Conservation (phyloP, 2,329 filamentous ascomycete genomes). For the Cytospora mali region DNA sequence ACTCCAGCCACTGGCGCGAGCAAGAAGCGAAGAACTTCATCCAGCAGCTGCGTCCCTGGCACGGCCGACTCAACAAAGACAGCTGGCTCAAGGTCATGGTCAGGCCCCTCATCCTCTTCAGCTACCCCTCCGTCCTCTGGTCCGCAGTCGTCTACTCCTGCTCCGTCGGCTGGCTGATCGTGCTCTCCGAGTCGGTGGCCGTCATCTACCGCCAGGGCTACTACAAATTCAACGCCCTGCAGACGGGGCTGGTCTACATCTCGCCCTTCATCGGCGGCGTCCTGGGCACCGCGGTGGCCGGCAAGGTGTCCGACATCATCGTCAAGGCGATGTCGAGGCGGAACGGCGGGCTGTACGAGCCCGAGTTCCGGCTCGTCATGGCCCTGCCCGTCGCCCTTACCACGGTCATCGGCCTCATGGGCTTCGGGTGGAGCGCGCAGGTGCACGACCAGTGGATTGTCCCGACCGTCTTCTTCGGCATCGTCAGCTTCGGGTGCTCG, state of each 20-base stretch:
- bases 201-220: conserved; percentile 72
- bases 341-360: conserved; percentile 94
- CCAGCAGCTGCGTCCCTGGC: conserved; percentile 75
- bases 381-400: conserved; percentile 75
- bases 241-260: conserved; percentile 84
- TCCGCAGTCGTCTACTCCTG: conserved; percentile 82
- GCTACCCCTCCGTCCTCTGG: conserved; percentile 90
- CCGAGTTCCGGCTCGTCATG: conserved; percentile 92
- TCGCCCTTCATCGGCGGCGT: conserved; percentile 88
- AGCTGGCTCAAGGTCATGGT: conserved; percentile 77
- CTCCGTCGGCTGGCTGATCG: conserved; percentile 93
- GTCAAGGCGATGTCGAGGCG: conserved; percentile 79
- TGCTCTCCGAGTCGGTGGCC: conserved; percentile 85
- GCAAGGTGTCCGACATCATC: conserved; percentile 82
- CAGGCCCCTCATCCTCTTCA: conserved; percentile 82
- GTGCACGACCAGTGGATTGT: conserved; percentile 82
- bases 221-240: conserved; percentile 81
- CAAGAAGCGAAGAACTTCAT: conserved; percentile 70
- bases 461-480: conserved; percentile 88
- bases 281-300: conserved; percentile 88
- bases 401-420: conserved; percentile 86
- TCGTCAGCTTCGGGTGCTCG: conserved; percentile 90
- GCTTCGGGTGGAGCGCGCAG: conserved; percentile 90
- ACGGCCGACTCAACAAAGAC: conserved; percentile 77
- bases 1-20: conserved; percentile 71